Percentiles rank a stretch among this genome's conserved stretches.
Evolutionary conservation across 2,329 filamentous ascomycete species (phyloP).

Genomic region (Penicillium vulpinum): DNA sequence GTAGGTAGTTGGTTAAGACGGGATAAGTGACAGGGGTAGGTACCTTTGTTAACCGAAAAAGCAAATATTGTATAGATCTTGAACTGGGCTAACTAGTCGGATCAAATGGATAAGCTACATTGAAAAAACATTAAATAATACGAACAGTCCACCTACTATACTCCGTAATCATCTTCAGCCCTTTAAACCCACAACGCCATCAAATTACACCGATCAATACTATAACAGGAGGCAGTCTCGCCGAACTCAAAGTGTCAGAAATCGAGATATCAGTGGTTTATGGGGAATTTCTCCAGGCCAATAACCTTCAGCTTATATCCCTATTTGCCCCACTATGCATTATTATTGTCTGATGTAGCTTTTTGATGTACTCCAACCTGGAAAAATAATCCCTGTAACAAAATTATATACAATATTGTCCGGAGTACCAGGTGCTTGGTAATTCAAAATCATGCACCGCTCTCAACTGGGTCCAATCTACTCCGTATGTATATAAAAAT

Average conservation of each 20-base stretch:
- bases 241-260: neutral
- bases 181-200: neutral
- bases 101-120: neutral
- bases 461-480: neutral
- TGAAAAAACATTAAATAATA: neutral
- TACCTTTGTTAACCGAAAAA: neutral
- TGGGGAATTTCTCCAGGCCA: neutral
- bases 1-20: neutral
- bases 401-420: neutral
- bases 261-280: neutral
- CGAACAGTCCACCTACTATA: no score
- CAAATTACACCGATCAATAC: neutral
- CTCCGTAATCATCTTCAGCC: neutral
- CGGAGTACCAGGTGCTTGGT: neutral
- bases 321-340: neutral
- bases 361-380: neutral
- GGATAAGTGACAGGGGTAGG: neutral
- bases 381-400: neutral
- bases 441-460: neutral
- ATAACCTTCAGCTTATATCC: neutral
- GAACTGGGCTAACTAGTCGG: neutral
- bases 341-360: neutral
- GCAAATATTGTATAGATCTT: neutral
- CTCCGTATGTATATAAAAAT: neutral
- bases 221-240: neutral